Conservation (phyloP, 768 basidiomycete species). For the Psilocybe subaeruginosa region DNA sequence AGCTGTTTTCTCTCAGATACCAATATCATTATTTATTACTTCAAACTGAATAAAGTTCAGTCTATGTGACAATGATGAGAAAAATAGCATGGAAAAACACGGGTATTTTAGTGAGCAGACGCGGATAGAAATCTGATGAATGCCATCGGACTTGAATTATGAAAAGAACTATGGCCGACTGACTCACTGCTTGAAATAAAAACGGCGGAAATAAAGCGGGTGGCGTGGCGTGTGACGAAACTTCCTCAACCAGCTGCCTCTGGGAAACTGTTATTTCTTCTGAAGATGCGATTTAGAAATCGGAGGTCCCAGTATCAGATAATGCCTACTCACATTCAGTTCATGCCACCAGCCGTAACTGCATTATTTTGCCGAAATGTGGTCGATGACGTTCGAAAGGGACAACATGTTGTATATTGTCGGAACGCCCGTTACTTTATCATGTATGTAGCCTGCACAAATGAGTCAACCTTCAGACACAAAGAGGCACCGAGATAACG, state of each 20-base stretch:
- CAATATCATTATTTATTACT: background rate
- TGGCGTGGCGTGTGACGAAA: conserved; percentile 16
- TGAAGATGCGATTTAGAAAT: background rate
- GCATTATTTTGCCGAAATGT: no score
- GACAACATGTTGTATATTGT: no score
- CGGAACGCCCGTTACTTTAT: no score
- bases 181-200: conserved; percentile 5
- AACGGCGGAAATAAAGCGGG: conserved; percentile 16
- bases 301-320: background rate
- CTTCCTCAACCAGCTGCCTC: background rate
- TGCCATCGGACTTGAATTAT: background rate
- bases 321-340: background rate
- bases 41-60: background rate
- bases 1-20: background rate
- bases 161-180: background rate
- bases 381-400: no score
- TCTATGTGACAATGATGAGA: background rate
- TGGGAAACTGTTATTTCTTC: background rate
- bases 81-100: background rate
- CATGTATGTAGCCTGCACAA: no score
- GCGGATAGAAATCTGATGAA: background rate
- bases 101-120: conserved; percentile 2
- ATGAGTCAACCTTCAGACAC: no score
- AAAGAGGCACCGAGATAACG: no score
- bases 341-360: background rate